These are phyloP conservation scores for Thecaphora thlaspeos DNA, from an alignment of 1,284 basidiomycete genomes.

Conservation along the genomic window DNA sequence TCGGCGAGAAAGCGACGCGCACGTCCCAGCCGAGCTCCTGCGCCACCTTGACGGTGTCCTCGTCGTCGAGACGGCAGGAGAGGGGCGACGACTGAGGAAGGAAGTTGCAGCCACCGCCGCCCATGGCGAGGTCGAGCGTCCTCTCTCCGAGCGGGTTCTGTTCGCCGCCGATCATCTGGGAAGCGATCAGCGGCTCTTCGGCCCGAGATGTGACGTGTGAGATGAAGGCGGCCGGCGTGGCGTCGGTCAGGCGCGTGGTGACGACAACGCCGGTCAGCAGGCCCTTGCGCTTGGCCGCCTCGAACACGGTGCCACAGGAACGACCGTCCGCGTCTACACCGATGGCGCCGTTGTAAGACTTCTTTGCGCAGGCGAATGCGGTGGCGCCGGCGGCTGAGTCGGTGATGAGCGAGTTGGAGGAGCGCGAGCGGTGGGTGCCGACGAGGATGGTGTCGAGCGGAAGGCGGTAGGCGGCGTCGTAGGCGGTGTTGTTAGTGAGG, in stretches of 20 bases:
- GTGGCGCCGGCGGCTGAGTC: constrained; percentile 59
- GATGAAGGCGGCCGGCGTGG: constrained; percentile 58
- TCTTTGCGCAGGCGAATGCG: constrained; percentile 56
- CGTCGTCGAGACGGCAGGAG: constrained; percentile 54
- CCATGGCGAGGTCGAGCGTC: constrained; percentile 57
- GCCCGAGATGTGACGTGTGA: constrained; percentile 51
- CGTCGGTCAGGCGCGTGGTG: constrained; percentile 51
- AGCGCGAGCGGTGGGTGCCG: constrained; percentile 54
- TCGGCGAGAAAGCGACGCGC: constrained; percentile 22
- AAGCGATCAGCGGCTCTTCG: constrained; percentile 34
- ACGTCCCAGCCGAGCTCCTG: constrained; percentile 41
- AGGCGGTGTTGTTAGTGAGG: constrained; percentile 32
- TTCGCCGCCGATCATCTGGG: constrained; percentile 24
- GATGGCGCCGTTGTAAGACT: constrained; percentile 59
- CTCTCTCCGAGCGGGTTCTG: constrained; percentile 28
- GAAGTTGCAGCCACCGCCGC: constrained; percentile 58
- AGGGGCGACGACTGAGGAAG: constrained; percentile 43
- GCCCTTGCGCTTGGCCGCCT: constrained; percentile 57
- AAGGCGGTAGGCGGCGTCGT: constrained; percentile 18
- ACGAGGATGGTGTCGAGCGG: constrained; percentile 58
- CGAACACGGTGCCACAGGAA: constrained; percentile 58
- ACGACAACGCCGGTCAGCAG: constrained; percentile 57
- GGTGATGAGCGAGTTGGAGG: constrained; percentile 56
- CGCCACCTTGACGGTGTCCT: constrained; percentile 49
- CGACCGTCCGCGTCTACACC: constrained; percentile 44